Evolutionary conservation across 1,139 yeast species (phyloP).

Genomic region (Candida tropicalis): DNA sequence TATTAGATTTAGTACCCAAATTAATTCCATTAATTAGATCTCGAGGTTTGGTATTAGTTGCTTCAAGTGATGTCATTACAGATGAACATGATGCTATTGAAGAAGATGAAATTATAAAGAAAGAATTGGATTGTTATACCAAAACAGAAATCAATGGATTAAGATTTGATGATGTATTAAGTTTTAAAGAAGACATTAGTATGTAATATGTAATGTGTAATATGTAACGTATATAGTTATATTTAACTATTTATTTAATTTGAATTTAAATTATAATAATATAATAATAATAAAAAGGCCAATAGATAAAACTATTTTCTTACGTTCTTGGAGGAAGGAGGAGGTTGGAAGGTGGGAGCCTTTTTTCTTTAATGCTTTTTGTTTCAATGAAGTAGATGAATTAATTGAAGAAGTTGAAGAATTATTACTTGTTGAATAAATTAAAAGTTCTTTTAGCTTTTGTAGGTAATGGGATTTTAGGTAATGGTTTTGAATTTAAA

Average conservation of each 20-base stretch:
- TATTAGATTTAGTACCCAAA: constrained; percentile 74
- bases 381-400: constrained; percentile 25
- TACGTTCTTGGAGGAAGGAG: constrained; percentile 27
- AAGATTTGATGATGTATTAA: constrained; percentile 63
- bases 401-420: constrained; percentile 21
- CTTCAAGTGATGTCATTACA: constrained; percentile 45
- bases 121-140: constrained; percentile 47
- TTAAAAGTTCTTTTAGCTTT: constrained; percentile 4
- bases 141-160: constrained; percentile 73
- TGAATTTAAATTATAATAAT: not conserved
- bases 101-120: constrained; percentile 22
- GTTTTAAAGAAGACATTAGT: constrained; percentile 71
- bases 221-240: no score
- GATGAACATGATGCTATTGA: constrained; percentile 32
- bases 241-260: no score
- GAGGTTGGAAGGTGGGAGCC: constrained; percentile 52
- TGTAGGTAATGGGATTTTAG: constrained; percentile 17
- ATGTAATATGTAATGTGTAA: no score
- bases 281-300: not conserved
- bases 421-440: constrained; percentile 5
- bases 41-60: constrained; percentile 81
- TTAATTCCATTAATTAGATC: constrained; percentile 75
- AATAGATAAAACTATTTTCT: not conserved
- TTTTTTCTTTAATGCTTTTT: constrained; percentile 35
- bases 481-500: constrained; percentile 22